Conservation (phyloP, 139 green algal species). For the Raphidocelis subcapitata region DNA sequence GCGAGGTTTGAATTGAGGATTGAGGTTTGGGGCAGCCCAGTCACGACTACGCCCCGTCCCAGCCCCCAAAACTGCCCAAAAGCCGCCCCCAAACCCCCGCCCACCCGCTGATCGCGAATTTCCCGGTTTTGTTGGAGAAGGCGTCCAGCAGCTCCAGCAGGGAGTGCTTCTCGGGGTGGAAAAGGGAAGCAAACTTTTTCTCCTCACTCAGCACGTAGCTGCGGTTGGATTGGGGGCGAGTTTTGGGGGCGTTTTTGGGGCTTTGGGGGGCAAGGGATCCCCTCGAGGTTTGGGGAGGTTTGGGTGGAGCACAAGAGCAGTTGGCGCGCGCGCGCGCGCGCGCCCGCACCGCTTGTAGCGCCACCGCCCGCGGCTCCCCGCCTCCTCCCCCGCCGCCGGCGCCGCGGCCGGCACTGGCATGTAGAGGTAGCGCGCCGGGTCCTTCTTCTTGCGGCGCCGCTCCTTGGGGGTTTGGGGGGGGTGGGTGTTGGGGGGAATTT, state of each 20-base stretch:
- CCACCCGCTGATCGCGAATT: slow-evolving; percentile 40
- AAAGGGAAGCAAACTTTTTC: slow-evolving; percentile 53
- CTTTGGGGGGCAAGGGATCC: too few species aligned
- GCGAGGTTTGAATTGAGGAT: too few species aligned
- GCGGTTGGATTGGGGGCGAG: slow-evolving; percentile 1
- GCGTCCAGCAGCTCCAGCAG: slow-evolving; percentile 31
- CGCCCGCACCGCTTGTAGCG: not conserved
- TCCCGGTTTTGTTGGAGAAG: slow-evolving; percentile 29
- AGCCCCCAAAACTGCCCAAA: too few species aligned
- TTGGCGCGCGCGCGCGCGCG: not conserved
- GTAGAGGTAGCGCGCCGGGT: slow-evolving; percentile 32
- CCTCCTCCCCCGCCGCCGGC: not conserved
- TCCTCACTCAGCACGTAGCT: slow-evolving; percentile 37
- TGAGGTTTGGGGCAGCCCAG: too few species aligned
- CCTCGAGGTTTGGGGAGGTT: too few species aligned
- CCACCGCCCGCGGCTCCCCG: not conserved
- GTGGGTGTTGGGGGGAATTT: not conserved
- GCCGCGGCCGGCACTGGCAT: slow-evolving; percentile 12
- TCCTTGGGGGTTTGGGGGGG: too few species aligned
- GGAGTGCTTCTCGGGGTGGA: slow-evolving; percentile 42
- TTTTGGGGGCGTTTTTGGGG: too few species aligned
- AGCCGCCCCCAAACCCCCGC: too few species aligned
- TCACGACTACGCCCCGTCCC: too few species aligned
- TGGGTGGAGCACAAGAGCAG: too few species aligned
- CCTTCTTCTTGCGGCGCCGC: not conserved